Percentiles rank a stretch among this genome's conserved stretches.
These are phyloP conservation scores for Aspergillus sp. DNA, from an alignment of 2,329 filamentous ascomycete genomes.

Conservation along the genomic window DNA sequence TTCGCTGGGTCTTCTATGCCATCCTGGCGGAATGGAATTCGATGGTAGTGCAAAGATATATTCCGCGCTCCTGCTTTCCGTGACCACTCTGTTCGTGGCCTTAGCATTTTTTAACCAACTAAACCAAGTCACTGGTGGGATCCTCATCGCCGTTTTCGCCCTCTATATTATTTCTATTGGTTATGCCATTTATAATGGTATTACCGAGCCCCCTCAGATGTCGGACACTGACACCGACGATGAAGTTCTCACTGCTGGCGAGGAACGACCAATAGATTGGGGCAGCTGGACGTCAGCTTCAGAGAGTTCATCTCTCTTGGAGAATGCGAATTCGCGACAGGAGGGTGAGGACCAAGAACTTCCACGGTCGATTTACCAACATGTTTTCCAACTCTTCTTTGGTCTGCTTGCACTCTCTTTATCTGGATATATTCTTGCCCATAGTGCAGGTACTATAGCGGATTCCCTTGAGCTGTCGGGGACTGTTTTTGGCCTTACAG, in stretches of 20 bases:
- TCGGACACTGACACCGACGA: conserved; percentile 39
- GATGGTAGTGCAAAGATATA: conserved; percentile 47
- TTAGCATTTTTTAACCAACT: conserved; percentile 30
- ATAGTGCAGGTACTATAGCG: conserved; percentile 37
- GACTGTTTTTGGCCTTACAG: conserved; percentile 42
- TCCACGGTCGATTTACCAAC: conserved; percentile 27
- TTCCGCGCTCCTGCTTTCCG: conserved; percentile 34
- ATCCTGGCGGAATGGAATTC: conserved; percentile 30
- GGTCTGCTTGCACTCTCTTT: conserved; percentile 41
- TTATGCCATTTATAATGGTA: conserved; percentile 42
- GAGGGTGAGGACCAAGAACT: conserved; percentile 3
- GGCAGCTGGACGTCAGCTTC: conserved; percentile 1
- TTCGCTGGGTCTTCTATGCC: conserved; percentile 46
- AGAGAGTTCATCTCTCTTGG: conserved; percentile 15
- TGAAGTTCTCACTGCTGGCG: conserved; percentile 11
- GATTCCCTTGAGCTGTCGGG: conserved; percentile 39
- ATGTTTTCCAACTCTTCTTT: conserved; percentile 38
- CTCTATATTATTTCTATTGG: conserved; percentile 41
- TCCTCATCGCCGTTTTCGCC: conserved; percentile 39
- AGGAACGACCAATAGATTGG: neutral
- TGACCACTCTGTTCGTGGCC: conserved; percentile 36
- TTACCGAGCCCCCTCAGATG: conserved; percentile 35
- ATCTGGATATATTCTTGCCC: conserved; percentile 45
- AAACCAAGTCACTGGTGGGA: conserved; percentile 29
- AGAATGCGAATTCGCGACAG: conserved; percentile 2